phyloP scores from a whole-genome alignment of 768 basidiomycete genomes.

The Cystofilobasidium capitatum region DNA sequence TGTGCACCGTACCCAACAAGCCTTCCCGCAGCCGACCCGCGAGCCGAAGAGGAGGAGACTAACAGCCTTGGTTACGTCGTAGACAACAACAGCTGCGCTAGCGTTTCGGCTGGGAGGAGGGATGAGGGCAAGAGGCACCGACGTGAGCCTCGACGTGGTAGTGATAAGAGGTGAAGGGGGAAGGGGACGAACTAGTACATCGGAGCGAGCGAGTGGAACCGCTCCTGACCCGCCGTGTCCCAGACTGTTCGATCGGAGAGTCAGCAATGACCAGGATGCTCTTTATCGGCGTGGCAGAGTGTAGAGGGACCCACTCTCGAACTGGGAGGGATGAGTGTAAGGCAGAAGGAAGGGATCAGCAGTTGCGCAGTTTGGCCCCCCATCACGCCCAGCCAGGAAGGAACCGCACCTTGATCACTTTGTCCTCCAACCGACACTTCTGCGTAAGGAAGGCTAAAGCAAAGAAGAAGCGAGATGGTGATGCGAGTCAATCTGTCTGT shows the following conservation, averaged over 20 bases:
- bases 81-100: constrained; percentile 94
- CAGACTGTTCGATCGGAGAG: constrained; percentile 26
- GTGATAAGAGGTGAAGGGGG: neutral
- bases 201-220: constrained; percentile 94
- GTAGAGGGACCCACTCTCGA: constrained; percentile 66
- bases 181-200: constrained; percentile 46
- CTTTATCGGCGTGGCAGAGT: neutral
- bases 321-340: constrained; percentile 14
- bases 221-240: constrained; percentile 45
- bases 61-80: constrained; percentile 85
- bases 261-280: neutral
- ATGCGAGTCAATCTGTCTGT: neutral
- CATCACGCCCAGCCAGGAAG: neutral
- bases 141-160: neutral
- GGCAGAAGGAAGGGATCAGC: neutral
- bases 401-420: constrained; percentile 40
- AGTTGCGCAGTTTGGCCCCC: neutral
- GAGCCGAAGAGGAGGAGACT: constrained; percentile 19
- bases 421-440: constrained; percentile 64
- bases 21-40: neutral
- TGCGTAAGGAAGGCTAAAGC: constrained; percentile 55
- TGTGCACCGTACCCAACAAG: neutral
- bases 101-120: constrained; percentile 60
- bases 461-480: neutral
- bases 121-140: constrained; percentile 49